Conservation (phyloP, 495 filamentous ascomycete genomes). For the Annulohypoxylon maeteangense region DNA sequence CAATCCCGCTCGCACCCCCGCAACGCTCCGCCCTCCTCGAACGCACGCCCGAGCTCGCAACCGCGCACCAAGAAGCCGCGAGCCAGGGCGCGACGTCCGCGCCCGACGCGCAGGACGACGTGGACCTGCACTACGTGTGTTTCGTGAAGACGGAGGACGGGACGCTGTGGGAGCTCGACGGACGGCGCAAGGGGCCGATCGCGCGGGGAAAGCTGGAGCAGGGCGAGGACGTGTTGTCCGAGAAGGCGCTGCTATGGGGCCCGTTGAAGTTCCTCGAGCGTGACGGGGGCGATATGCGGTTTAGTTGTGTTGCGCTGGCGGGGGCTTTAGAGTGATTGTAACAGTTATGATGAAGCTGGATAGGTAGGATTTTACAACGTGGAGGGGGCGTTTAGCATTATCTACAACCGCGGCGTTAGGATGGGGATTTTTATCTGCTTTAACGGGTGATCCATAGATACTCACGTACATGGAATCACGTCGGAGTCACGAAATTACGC, state of each 20-base stretch:
- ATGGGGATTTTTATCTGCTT: not conserved
- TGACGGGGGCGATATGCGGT: constrained; percentile 74
- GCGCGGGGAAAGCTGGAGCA: constrained; percentile 63
- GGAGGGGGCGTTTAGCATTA: not conserved
- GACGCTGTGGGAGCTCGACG: constrained; percentile 87
- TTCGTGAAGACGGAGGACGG: constrained; percentile 76
- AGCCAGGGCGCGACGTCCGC: constrained; percentile 76
- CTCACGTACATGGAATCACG: not conserved
- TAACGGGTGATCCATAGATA: not conserved
- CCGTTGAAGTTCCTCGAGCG: constrained; percentile 69
- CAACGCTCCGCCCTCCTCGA: constrained; percentile 78
- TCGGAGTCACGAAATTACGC: not conserved
- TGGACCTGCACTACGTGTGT: constrained; percentile 85
- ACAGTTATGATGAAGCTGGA: not conserved
- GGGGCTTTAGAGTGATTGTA: constrained; percentile 66
- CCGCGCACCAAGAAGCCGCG: constrained; percentile 77
- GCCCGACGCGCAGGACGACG: constrained; percentile 71
- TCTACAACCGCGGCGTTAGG: constrained; percentile 10
- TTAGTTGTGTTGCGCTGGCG: constrained; percentile 78
- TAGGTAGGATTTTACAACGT: not conserved
- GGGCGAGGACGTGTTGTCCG: constrained; percentile 75
- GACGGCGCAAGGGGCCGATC: constrained; percentile 75
- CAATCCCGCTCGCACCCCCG: constrained; percentile 62
- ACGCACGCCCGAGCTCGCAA: constrained; percentile 73
- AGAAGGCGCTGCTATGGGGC: constrained; percentile 71